Percentiles rank a stretch among this genome's conserved stretches.
Conservation (phyloP, 176 grass and related monocot genomes). For the Typha latifolia region DNA sequence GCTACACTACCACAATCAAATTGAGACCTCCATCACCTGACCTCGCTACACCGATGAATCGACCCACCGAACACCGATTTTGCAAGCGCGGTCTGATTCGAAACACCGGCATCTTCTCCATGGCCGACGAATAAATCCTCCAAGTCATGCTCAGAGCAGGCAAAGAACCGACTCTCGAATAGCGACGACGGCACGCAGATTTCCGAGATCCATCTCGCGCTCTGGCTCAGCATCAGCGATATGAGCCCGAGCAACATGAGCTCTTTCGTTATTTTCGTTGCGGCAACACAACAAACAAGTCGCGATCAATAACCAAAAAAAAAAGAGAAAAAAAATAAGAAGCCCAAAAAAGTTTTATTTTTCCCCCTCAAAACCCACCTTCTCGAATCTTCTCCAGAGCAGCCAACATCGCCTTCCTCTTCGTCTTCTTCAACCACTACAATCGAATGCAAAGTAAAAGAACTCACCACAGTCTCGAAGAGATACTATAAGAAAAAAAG, state of each 20-base stretch:
- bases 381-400: conserved; percentile 89
- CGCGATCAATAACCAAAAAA: not conserved
- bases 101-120: not conserved
- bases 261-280: conserved; percentile 39
- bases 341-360: no score
- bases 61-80: conserved; percentile 22
- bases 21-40: not conserved
- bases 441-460: conserved; percentile 1
- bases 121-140: conserved; percentile 7
- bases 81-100: conserved; percentile 32
- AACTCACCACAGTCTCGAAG: not conserved
- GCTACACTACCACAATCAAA: not conserved
- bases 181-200: conserved; percentile 71
- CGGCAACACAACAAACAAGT: conserved; percentile 20
- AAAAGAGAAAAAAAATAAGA: not conserved
- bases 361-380: conserved; percentile 47
- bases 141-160: conserved; percentile 59
- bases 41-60: conserved; percentile 44
- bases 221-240: conserved; percentile 90
- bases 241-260: conserved; percentile 89
- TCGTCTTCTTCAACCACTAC: conserved; percentile 84
- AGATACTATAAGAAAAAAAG: no score
- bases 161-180: conserved; percentile 66
- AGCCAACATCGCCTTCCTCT: conserved; percentile 96
- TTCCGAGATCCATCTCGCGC: conserved; percentile 72